phyloP scores from a whole-genome alignment of 1,139 yeast species.

The Saccharomyces hybrid region DNA sequence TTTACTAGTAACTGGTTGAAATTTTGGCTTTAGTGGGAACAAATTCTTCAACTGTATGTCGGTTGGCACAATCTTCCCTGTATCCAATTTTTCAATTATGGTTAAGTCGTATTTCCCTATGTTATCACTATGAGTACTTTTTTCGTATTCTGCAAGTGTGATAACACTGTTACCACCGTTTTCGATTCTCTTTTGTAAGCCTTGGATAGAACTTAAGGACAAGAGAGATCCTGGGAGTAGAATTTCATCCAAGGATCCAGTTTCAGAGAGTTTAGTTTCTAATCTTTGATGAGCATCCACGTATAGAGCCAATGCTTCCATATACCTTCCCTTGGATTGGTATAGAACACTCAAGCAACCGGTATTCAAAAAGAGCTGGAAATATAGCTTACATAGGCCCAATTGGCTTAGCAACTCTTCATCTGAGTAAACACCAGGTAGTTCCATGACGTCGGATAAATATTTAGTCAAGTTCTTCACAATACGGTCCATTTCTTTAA shows the following conservation, averaged over 20 bases:
- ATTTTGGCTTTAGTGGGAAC: slow-evolving; percentile 41
- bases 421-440: slow-evolving; percentile 89
- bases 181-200: slow-evolving; percentile 14
- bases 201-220: slow-evolving; percentile 11
- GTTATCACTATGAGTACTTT: slow-evolving; percentile 8
- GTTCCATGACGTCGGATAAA: slow-evolving; percentile 54
- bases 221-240: slow-evolving; percentile 19
- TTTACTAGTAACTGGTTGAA: slow-evolving; percentile 61
- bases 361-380: slow-evolving; percentile 17
- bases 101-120: slow-evolving; percentile 17
- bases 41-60: slow-evolving; percentile 37
- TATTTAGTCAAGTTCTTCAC: slow-evolving; percentile 23
- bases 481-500: slow-evolving; percentile 28
- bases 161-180: slow-evolving; percentile 22
- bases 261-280: slow-evolving; percentile 9
- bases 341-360: slow-evolving; percentile 26
- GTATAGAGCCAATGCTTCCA: slow-evolving; percentile 28
- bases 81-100: slow-evolving; percentile 45
- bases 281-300: slow-evolving; percentile 20
- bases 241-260: slow-evolving; percentile 8
- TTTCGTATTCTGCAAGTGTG: slow-evolving; percentile 30
- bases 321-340: slow-evolving; percentile 23
- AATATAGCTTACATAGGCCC: slow-evolving; percentile 28
- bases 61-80: slow-evolving; percentile 33
- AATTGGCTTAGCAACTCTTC: slow-evolving; percentile 56